phyloP scores from a whole-genome alignment of 176 grass and related monocot species.

The Carex pumila region DNA sequence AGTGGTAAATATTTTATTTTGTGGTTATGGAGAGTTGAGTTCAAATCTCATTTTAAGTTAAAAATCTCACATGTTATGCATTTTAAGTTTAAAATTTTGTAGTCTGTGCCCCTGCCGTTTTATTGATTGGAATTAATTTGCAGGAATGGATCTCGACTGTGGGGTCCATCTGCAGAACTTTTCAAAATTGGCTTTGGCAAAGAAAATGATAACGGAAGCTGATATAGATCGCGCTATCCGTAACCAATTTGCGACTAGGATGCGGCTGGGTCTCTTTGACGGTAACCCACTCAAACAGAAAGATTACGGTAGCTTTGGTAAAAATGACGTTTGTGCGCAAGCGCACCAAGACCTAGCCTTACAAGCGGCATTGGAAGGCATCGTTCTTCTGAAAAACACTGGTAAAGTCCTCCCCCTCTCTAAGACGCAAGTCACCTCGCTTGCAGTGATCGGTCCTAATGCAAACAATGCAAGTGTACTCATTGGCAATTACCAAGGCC shows the following conservation, averaged over 20 bases:
- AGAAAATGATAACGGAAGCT: slow-evolving; percentile 38
- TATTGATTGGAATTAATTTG: slow-evolving; percentile 17
- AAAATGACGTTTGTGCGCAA: slow-evolving; percentile 32
- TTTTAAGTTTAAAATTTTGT: too few relatives aligned
- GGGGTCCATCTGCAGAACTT: slow-evolving; percentile 33
- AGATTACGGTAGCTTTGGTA: slow-evolving; percentile 38
- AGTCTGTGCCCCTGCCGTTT: background rate
- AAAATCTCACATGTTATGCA: too few relatives aligned
- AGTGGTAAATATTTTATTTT: too few relatives aligned
- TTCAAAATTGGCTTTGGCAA: slow-evolving; percentile 22
- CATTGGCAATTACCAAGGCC: slow-evolving; percentile 60
- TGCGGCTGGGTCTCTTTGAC: slow-evolving; percentile 76
- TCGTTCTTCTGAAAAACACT: slow-evolving; percentile 69
- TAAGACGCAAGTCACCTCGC: background rate
- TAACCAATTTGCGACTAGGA: slow-evolving; percentile 49
- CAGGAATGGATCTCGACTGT: slow-evolving; percentile 76
- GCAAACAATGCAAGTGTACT: slow-evolving; percentile 31
- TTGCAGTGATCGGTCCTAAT: slow-evolving; percentile 57
- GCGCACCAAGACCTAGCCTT: slow-evolving; percentile 52
- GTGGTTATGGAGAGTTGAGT: too few relatives aligned
- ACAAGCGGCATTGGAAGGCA: slow-evolving; percentile 65
- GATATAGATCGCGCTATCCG: slow-evolving; percentile 49
- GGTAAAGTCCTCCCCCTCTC: slow-evolving; percentile 31
- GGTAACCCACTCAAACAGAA: slow-evolving; percentile 34
- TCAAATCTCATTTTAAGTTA: too few relatives aligned